These are phyloP conservation scores for Sporisorium iseilematis-ciliati DNA, from an alignment of 1,284 basidiomycete species.

Conservation along the genomic window DNA sequence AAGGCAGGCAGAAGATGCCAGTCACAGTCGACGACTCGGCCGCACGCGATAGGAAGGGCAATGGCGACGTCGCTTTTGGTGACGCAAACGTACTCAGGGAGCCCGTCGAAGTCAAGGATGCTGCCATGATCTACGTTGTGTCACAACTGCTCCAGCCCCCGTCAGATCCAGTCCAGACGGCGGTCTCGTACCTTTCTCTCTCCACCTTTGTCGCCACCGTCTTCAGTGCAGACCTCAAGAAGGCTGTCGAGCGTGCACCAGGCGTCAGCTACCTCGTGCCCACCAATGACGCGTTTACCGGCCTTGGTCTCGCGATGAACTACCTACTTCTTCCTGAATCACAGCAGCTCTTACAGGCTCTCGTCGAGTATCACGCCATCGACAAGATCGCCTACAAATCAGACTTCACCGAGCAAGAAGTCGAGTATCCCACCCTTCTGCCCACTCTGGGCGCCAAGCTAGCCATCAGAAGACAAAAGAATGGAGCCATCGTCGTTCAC, in stretches of 20 bases:
- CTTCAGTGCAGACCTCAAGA: constrained; percentile 71
- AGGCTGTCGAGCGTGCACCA: constrained; percentile 71
- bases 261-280: constrained; percentile 88
- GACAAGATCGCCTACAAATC: constrained; percentile 81
- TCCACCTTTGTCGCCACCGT: constrained; percentile 84
- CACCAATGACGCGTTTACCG: constrained; percentile 85
- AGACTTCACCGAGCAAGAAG: constrained; percentile 72
- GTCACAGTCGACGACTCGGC: constrained; percentile 65
- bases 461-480: constrained; percentile 38
- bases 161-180: constrained; percentile 82
- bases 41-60: constrained; percentile 59
- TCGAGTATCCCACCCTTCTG: constrained; percentile 64
- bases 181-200: constrained; percentile 83
- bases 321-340: constrained; percentile 81
- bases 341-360: constrained; percentile 79
- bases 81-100: constrained; percentile 84
- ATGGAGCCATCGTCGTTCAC: constrained; percentile 50
- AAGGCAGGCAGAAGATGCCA: constrained; percentile 70
- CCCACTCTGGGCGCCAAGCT: constrained; percentile 37
- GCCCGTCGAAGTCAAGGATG: constrained; percentile 79
- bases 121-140: constrained; percentile 87
- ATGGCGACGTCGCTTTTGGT: constrained; percentile 78
- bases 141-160: constrained; percentile 86
- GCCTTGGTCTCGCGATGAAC: constrained; percentile 87
- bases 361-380: constrained; percentile 87